Evolutionary conservation across 148 eudicot species (phyloP).

Genomic region (Rhododendron kiyosumense): DNA sequence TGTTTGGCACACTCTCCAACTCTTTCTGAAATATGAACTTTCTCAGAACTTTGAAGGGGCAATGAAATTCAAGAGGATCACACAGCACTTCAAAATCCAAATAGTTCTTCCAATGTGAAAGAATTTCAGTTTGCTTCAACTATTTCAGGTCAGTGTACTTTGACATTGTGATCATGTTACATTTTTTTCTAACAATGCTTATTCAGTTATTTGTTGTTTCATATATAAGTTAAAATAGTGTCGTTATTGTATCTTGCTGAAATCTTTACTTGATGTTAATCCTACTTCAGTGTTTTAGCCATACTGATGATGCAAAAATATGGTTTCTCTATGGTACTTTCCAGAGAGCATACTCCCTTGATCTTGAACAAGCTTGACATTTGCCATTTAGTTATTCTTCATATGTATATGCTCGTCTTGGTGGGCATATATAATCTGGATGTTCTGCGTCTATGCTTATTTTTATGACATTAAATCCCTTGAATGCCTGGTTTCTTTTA

Average conservation of each 20-base stretch:
- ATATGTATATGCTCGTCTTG: not conserved
- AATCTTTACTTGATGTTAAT: not conserved
- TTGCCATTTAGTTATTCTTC: not conserved
- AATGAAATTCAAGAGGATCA: not conserved
- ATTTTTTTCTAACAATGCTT: not conserved
- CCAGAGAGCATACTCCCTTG: not conserved
- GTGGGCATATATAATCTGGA: not conserved
- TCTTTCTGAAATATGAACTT: not conserved
- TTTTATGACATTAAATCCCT: not conserved
- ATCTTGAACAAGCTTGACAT: not conserved
- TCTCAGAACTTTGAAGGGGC: not conserved
- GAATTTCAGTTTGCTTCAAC: not conserved
- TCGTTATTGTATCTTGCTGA: not conserved
- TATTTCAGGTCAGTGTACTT: not conserved
- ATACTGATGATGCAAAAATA: not conserved
- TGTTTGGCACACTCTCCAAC: not conserved
- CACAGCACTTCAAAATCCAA: not conserved
- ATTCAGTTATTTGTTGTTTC: not conserved
- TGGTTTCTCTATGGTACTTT: not conserved
- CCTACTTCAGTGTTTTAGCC: not conserved
- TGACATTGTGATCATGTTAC: not conserved
- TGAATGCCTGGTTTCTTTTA: not conserved
- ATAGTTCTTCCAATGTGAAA: not conserved
- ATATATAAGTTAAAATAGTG: not conserved
- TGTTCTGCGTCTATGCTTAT: not conserved